A percentile compares a stretch with the other conserved stretches of the same genome.
Evolutionary conservation across 306 rosid species (phyloP).

Genomic region (Ziziphus jujuba): DNA sequence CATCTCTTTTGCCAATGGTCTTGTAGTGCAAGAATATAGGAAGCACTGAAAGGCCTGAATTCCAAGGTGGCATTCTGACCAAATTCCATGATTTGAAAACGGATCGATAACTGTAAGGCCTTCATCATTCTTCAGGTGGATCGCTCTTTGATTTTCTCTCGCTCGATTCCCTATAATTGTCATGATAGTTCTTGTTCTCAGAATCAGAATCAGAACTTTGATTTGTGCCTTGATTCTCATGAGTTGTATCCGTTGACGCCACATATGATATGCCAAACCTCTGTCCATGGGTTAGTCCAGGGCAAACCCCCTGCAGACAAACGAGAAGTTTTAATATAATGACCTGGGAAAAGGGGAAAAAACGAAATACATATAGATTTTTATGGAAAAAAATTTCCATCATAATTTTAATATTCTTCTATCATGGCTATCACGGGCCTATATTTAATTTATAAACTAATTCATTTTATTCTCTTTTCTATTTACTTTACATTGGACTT

Average conservation of each 20-base stretch:
- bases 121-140: slow-evolving; percentile 29
- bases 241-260: slow-evolving; percentile 33
- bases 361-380: too few species aligned
- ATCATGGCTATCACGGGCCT: too few species aligned
- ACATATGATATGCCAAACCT: slow-evolving; percentile 59
- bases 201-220: slow-evolving; percentile 16
- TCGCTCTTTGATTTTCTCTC: slow-evolving; percentile 22
- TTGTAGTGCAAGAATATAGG: neutral
- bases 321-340: slow-evolving; percentile 21
- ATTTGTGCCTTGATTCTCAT: slow-evolving; percentile 33
- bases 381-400: too few species aligned
- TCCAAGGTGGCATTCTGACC: slow-evolving; percentile 24
- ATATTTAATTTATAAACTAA: too few species aligned
- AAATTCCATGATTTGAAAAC: slow-evolving; percentile 12
- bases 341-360: neutral
- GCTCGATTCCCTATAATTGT: slow-evolving; percentile 30
- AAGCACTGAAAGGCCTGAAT: slow-evolving; percentile 14
- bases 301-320: slow-evolving; percentile 78
- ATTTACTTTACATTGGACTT: too few species aligned
- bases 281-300: slow-evolving; percentile 76
- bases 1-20: slow-evolving; percentile 17
- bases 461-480: too few species aligned
- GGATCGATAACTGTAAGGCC: slow-evolving; percentile 5
- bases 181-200: slow-evolving; percentile 24
- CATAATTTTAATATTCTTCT: too few species aligned